Evolutionary conservation across 139 green algal species (phyloP).

Genomic region (Chlamydomonas sp.): DNA sequence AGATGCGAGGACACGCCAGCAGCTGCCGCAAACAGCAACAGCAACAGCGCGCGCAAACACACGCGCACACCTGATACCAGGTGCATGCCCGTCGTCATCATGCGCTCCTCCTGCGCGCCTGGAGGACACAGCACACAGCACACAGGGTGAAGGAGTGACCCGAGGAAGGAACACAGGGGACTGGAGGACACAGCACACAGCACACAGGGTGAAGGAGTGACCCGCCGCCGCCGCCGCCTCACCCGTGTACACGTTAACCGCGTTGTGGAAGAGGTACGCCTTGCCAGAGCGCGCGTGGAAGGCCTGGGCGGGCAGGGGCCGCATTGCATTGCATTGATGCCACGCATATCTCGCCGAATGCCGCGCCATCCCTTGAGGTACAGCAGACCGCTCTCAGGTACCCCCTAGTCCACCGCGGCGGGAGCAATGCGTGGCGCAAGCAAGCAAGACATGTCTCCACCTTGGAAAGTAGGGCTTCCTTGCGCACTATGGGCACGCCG

Average conservation of each 20-base stretch:
- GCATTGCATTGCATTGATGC: not conserved
- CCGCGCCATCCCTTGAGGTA: too few relatives aligned
- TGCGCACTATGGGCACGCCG: not conserved
- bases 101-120: conserved; percentile 45
- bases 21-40: too few relatives aligned
- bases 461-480: conserved; percentile 7
- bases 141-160: too few relatives aligned
- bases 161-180: too few relatives aligned
- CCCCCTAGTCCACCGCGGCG: too few relatives aligned
- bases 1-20: too few relatives aligned
- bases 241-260: conserved; percentile 9
- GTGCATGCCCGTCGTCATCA: conserved; percentile 83
- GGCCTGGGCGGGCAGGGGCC: not conserved
- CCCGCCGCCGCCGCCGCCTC: too few relatives aligned
- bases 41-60: too few relatives aligned
- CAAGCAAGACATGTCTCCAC: too few relatives aligned
- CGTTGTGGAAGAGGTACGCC: conserved; percentile 14
- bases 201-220: too few relatives aligned
- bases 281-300: conserved; percentile 13
- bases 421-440: too few relatives aligned
- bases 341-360: not conserved
- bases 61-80: conserved; percentile 26
- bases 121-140: not conserved
- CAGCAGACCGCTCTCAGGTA: too few relatives aligned
- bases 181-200: not conserved